Base-by-base conservation (phyloP, 2,329 filamentous ascomycete genomes). In the Trichoderma arundinaceum region DNA sequence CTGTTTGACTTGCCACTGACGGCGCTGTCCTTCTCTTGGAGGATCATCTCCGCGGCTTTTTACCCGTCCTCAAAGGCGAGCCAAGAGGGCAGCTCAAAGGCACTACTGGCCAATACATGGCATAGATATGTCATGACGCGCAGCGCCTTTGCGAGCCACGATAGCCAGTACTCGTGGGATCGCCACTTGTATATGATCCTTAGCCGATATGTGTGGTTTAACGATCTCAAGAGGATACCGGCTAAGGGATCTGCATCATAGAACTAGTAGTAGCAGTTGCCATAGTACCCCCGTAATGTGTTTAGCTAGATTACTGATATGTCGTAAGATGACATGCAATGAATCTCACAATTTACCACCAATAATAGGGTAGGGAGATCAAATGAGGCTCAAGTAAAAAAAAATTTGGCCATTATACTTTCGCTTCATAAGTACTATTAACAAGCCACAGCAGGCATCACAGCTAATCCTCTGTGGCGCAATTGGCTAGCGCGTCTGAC, bases 401-500 rank as follows among this genome's bases (percentile, higher is more conserved):
- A 22, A 3, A 13, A 44, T n/a, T 19, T 4, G 8, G 15, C n/a
- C 5, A 12, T 15, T 0, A 28, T 6, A n/a, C n/a, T n/a, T n/a
- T 46, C 41, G 10, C 9, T 54, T 53, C 39, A 54, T 63, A 63
- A 32, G 9, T 12, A 39, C 59, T n/a, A 54, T 22, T n/a, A 38
- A 7, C 43, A 17, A 3, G 33, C 32, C 13, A 10, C 43, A 10
- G 41, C 41, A 28, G 10, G 19, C 52, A 64, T 64, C 61, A 38
- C 43, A 48, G 61, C 33, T 17, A 15, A 22, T 72, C 71, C 69
- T 71, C 71, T 67, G 82, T 87, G 77, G 78, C 78, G 69, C 78
- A 80, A 73, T 82, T 84, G 83, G 83, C 81, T 85, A 85, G 83
- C 82, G 83, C 83, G 83, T 85, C 79, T 81, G 83, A 84, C 83